Percentiles rank a stretch among this genome's conserved stretches.
These are phyloP conservation scores for Raddia guianensis DNA, from an alignment of 176 grass and related monocot species.

Conservation along the genomic window DNA sequence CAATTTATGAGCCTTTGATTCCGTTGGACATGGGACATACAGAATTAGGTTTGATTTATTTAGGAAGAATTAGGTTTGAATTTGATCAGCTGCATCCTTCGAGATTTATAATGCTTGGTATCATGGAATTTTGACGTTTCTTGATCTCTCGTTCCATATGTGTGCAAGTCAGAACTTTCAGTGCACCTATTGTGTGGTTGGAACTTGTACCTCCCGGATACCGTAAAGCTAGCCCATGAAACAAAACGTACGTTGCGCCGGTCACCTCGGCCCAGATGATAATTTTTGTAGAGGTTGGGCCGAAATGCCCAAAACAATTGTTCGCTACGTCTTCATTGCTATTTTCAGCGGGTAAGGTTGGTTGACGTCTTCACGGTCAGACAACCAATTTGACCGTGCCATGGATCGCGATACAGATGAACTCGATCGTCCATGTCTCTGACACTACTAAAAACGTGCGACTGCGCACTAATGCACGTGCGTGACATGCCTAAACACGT, in stretches of 20 bases:
- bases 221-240: neutral
- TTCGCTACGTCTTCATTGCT: neutral
- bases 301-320: neutral
- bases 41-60: neutral
- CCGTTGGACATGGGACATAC: neutral
- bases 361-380: neutral
- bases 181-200: neutral
- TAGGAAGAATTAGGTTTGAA: neutral
- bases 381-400: neutral
- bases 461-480: constrained; percentile 2
- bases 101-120: neutral
- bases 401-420: neutral
- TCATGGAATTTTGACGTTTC: neutral
- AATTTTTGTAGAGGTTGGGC: neutral
- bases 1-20: neutral
- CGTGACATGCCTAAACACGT: constrained; percentile 35
- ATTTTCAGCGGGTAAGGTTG: neutral
- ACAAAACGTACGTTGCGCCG: neutral
- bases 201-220: neutral
- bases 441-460: neutral
- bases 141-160: neutral
- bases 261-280: neutral
- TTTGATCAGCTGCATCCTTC: neutral
- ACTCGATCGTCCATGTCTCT: neutral
- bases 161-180: neutral